Conservation (phyloP, 306 rosid species). For the Cucumis sativus region DNA sequence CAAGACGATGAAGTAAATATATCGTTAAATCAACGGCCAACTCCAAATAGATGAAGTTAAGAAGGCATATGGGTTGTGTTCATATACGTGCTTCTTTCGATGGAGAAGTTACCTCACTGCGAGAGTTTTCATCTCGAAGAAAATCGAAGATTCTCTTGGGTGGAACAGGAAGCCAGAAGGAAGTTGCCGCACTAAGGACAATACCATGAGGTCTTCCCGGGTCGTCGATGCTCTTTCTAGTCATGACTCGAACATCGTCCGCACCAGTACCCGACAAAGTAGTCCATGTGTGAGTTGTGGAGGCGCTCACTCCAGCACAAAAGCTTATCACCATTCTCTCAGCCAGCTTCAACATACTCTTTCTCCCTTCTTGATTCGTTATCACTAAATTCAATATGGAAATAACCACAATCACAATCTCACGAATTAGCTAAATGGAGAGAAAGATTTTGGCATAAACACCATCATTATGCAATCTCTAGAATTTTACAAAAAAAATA, state of each 20-base stretch:
- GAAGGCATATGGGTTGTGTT: too few species aligned
- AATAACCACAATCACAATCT: not conserved
- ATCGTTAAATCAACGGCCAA: too few species aligned
- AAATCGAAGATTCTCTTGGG: conserved; percentile 78
- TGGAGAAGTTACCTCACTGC: conserved; percentile 53
- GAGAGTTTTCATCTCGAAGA: conserved; percentile 82
- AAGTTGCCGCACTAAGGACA: conserved; percentile 92
- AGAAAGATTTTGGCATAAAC: too few species aligned
- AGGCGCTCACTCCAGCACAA: conserved; percentile 93
- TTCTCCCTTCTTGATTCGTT: conserved; percentile 91
- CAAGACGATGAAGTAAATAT: too few species aligned
- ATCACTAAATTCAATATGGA: conserved; percentile 29
- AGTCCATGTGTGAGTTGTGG: conserved; percentile 93
- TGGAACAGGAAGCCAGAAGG: conserved; percentile 91
- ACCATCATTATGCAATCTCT: too few species aligned
- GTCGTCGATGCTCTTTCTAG: conserved; percentile 85
- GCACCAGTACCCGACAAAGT: conserved; percentile 84
- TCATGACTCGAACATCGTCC: conserved; percentile 93
- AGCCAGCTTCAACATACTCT: conserved; percentile 87
- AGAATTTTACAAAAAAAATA: too few species aligned
- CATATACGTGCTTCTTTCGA: too few species aligned
- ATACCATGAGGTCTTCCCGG: conserved; percentile 96
- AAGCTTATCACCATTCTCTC: conserved; percentile 97
- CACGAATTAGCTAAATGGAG: too few species aligned
- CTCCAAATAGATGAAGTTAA: not conserved